Evolutionary conservation across 495 filamentous ascomycete genomes (phyloP).

Genomic region (Tuber indicum): DNA sequence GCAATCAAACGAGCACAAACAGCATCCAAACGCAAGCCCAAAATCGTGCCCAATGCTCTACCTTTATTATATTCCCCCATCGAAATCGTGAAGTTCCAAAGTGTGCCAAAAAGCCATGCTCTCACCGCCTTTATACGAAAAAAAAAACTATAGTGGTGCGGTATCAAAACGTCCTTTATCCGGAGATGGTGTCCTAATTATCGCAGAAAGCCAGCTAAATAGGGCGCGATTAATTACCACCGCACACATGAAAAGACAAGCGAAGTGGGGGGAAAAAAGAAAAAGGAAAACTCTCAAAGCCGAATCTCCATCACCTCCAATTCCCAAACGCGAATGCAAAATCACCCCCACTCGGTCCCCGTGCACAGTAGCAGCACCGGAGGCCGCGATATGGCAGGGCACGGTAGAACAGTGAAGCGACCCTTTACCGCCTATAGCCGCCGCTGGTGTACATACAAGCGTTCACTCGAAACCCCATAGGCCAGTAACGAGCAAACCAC

Average conservation of each 20-base stretch:
- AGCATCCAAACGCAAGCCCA: not conserved
- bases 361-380: no score
- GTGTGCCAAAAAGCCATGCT: not conserved
- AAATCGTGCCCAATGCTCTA: constrained; percentile 3
- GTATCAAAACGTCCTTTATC: not conserved
- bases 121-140: not conserved
- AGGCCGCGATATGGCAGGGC: no score
- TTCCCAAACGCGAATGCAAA: not conserved
- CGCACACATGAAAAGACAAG: no score
- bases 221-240: not conserved
- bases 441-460: not conserved
- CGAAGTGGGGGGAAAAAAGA: not conserved
- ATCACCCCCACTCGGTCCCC: not conserved
- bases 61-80: not conserved
- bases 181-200: not conserved
- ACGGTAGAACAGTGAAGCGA: not conserved
- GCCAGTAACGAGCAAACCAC: not conserved
- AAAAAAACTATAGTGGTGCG: not conserved
- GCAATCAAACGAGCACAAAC: not conserved
- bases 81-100: not conserved
- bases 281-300: not conserved
- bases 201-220: not conserved
- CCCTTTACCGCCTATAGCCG: not conserved
- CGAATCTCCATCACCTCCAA: not conserved
- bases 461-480: not conserved